These are phyloP conservation scores for Taphrina betulina DNA, from an alignment of 1,139 yeast species.

Conservation along the genomic window DNA sequence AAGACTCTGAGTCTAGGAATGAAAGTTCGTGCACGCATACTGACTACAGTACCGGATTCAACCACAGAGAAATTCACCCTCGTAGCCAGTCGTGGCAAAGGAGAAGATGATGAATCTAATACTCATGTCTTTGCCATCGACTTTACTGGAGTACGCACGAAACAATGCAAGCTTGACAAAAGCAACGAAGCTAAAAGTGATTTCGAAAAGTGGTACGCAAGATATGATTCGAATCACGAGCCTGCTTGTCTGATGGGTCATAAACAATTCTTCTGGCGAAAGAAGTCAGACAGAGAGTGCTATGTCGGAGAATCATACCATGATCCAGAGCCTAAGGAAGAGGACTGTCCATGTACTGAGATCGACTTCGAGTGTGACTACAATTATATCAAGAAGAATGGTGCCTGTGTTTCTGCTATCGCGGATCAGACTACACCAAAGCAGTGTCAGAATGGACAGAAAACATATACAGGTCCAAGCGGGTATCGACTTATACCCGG, in stretches of 20 bases:
- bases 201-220: constrained; percentile 67
- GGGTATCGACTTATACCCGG: constrained; percentile 52
- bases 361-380: constrained; percentile 66
- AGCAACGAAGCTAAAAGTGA: constrained; percentile 57
- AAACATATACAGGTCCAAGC: constrained; percentile 41
- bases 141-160: constrained; percentile 57
- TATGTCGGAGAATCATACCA: constrained; percentile 60
- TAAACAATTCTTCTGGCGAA: constrained; percentile 62
- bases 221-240: constrained; percentile 51
- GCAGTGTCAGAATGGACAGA: constrained; percentile 43
- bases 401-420: constrained; percentile 58
- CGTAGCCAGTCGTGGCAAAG: constrained; percentile 50
- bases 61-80: constrained; percentile 61
- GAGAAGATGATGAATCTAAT: constrained; percentile 38
- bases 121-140: constrained; percentile 54
- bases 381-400: constrained; percentile 44
- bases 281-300: constrained; percentile 69
- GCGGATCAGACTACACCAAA: constrained; percentile 36
- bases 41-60: constrained; percentile 72
- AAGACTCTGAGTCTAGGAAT: constrained; percentile 52
- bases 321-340: constrained; percentile 58
- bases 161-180: constrained; percentile 45
- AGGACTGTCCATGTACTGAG: constrained; percentile 64
- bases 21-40: constrained; percentile 50
- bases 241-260: constrained; percentile 75